These are phyloP conservation scores for Magnusiomyces magnusii DNA, from an alignment of 1,139 yeast species.

Conservation along the genomic window DNA sequence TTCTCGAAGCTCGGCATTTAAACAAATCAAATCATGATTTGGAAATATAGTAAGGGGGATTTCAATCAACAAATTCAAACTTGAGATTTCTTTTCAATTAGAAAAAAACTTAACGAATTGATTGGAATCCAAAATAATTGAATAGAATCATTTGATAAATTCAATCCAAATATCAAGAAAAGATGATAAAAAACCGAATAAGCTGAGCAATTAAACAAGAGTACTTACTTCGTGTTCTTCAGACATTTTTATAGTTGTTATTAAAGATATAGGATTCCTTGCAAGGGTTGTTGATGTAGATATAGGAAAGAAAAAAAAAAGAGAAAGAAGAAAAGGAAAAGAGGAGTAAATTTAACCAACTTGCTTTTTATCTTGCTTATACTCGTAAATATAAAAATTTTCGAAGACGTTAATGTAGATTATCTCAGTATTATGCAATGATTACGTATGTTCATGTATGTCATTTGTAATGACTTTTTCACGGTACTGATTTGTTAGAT, in stretches of 20 bases:
- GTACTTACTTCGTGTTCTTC: constrained; percentile 18
- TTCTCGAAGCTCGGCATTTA: too few relatives aligned
- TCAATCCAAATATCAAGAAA: neutral
- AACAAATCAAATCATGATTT: neutral
- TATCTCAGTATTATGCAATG: neutral
- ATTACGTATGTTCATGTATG: neutral
- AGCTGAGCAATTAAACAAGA: neutral
- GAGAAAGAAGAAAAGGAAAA: constrained; percentile 2
- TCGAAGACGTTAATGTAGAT: neutral
- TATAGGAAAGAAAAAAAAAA: constrained; percentile 7
- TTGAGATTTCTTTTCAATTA: too few relatives aligned
- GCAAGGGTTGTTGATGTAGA: constrained; percentile 3
- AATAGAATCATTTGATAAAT: too few relatives aligned
- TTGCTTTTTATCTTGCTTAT: neutral
- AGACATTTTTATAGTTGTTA: constrained; percentile 11
- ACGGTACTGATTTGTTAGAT: too few relatives aligned
- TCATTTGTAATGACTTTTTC: neutral
- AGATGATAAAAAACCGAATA: neutral
- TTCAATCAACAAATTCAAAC: too few relatives aligned
- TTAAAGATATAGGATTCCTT: neutral
- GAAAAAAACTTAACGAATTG: too few relatives aligned
- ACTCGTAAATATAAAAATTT: neutral
- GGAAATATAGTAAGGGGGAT: neutral
- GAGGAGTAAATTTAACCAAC: constrained; percentile 11
- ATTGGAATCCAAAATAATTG: neutral